A percentile compares a stretch with the other conserved stretches of the same genome.
Evolutionary conservation across 2,329 filamentous ascomycete species (phyloP).

Genomic region (Lasiodiplodia theobromae): DNA sequence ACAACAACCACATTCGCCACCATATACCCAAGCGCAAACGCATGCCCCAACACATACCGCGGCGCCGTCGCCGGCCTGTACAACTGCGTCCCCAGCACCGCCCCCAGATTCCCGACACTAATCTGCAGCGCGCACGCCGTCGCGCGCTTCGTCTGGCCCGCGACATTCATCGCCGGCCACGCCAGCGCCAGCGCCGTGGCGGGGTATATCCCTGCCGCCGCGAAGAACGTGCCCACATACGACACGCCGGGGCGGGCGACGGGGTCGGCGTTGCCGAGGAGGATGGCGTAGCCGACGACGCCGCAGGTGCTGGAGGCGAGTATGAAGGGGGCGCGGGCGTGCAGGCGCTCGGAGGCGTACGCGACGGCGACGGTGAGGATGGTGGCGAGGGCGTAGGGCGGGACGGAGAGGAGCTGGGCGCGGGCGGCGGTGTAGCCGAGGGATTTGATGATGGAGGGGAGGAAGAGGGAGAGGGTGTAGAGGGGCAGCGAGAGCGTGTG

Average conservation of each 20-base stretch:
- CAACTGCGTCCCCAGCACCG: slow-evolving; percentile 48
- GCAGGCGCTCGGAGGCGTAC: slow-evolving; percentile 41
- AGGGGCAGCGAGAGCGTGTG: slow-evolving; percentile 71
- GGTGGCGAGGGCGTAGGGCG: slow-evolving; percentile 51
- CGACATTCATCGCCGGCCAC: slow-evolving; percentile 62
- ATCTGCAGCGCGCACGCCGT: slow-evolving; percentile 59
- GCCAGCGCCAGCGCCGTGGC: slow-evolving; percentile 50
- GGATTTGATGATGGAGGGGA: slow-evolving; percentile 59
- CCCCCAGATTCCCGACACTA: slow-evolving; percentile 56
- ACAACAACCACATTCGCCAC: slow-evolving; percentile 44
- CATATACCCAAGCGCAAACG: slow-evolving; percentile 41
- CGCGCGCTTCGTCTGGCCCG: slow-evolving; percentile 61
- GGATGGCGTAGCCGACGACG: slow-evolving; percentile 49
- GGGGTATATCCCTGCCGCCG: slow-evolving; percentile 49
- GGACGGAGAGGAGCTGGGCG: slow-evolving; percentile 56
- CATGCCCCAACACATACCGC: slow-evolving; percentile 45
- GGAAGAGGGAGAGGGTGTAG: slow-evolving; percentile 47
- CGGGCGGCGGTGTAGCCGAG: slow-evolving; percentile 52
- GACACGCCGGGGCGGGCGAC: slow-evolving; percentile 44
- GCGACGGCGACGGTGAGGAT: slow-evolving; percentile 47
- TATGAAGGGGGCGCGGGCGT: slow-evolving; percentile 46
- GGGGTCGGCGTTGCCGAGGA: slow-evolving; percentile 43
- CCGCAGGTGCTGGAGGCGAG: slow-evolving; percentile 41
- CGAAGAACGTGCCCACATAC: slow-evolving; percentile 48
- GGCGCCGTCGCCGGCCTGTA: slow-evolving; percentile 45